These are phyloP conservation scores for Casaregolazyma suthepensis DNA, from an alignment of 1,139 yeast genomes.

Conservation along the genomic window DNA sequence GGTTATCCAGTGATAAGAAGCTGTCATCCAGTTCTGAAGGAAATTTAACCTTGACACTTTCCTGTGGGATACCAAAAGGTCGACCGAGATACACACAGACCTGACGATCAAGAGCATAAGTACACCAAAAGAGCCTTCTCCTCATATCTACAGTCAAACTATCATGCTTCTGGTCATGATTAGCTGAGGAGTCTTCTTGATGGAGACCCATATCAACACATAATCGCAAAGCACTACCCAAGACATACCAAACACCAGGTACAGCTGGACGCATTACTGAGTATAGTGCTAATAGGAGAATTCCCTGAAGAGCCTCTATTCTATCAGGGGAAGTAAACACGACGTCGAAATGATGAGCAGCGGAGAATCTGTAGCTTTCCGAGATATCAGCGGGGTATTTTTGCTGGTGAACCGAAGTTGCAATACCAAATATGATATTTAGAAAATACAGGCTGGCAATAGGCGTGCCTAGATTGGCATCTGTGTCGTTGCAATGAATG, in stretches of 20 bases:
- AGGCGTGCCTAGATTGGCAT: slow-evolving; percentile 14
- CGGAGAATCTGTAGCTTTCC: slow-evolving; percentile 68
- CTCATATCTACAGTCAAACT: slow-evolving; percentile 61
- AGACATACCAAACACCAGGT: slow-evolving; percentile 90
- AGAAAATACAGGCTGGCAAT: slow-evolving; percentile 47
- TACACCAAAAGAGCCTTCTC: slow-evolving; percentile 82
- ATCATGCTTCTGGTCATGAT: slow-evolving; percentile 27
- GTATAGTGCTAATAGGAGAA: slow-evolving; percentile 60
- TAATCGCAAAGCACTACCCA: slow-evolving; percentile 73
- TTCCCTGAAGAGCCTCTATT: slow-evolving; percentile 67
- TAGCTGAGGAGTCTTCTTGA: slow-evolving; percentile 37
- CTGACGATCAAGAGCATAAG: slow-evolving; percentile 76
- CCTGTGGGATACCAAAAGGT: slow-evolving; percentile 71
- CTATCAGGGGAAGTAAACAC: slow-evolving; percentile 55
- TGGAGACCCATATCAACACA: slow-evolving; percentile 83
- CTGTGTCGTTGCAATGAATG: slow-evolving; percentile 21
- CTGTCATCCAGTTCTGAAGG: slow-evolving; percentile 77
- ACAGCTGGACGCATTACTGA: slow-evolving; percentile 48
- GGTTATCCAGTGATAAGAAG: slow-evolving; percentile 33
- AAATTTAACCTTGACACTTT: slow-evolving; percentile 54
- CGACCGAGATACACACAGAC: slow-evolving; percentile 66
- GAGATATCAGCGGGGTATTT: slow-evolving; percentile 63
- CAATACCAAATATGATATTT: slow-evolving; percentile 72
- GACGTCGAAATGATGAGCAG: slow-evolving; percentile 53
- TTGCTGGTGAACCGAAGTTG: slow-evolving; percentile 67